Base-by-base conservation (phyloP, 805 yeast species). In the Yamadazyma sp. region DNA sequence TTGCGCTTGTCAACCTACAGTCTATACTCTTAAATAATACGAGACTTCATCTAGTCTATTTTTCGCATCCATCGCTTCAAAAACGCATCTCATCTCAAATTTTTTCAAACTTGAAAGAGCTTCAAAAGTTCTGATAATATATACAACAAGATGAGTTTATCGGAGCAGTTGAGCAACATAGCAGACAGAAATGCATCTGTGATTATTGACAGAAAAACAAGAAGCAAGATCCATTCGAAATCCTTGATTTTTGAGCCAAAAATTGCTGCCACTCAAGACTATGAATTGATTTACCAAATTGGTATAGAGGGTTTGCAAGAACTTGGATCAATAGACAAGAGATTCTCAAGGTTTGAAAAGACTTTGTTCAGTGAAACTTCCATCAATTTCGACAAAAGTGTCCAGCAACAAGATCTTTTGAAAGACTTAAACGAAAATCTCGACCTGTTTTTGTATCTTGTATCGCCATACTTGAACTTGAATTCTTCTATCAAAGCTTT, bases 221-320 rank as follows among this genome's bases (percentile, higher is more conserved):
- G 97, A 59, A 86, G 89, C 45, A 85, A 84, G 60, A 67, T 89
- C 41, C 99, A 93, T 56, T 80, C 95, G 25, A 82, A 87, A 26
- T 93, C 99, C 32, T 76, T 93, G 47, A 75, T 93, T 18, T 90
- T 83, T 59, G 95, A 87, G 28, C 73, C 96, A 7, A 80, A 82
- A 51, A 80, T 79, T 44, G 99, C 99, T 12, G 86, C 95, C n/a
- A 77, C 90, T 23, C 98, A 93, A 66, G 99, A 93, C 59, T 90
- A 78, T 53, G 96, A 89, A 49, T 71, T 82, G 30, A 80, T 93
- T 41, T 84, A 73, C 54, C 75, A 80, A 36, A 77, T 77, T 39
- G 83, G 93, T 2, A 52, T 75, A 5, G 93, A 84, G 40, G 95
- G 95, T 0, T 70, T 90, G 30, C 79, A 77, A 20, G 90, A 85